These are phyloP conservation scores for Pelargonium citronellum DNA, from an alignment of 441 rosid genomes.

Conservation along the genomic window DNA sequence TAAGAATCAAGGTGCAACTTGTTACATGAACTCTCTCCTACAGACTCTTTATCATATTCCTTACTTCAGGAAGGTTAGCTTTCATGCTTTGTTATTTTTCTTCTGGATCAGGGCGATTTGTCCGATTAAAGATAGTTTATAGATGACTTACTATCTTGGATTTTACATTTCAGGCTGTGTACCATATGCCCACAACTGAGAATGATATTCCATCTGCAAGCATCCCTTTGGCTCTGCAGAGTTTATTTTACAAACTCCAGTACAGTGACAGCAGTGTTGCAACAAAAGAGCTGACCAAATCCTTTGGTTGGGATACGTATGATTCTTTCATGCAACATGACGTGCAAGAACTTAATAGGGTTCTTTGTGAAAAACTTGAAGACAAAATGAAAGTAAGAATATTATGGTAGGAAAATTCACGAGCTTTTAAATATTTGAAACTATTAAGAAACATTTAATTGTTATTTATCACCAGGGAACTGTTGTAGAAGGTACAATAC, in stretches of 20 bases:
- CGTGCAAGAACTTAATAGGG: slow-evolving; percentile 78
- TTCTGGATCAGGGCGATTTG: slow-evolving; percentile 30
- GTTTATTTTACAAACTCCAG: slow-evolving; percentile 73
- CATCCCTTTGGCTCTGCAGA: slow-evolving; percentile 71
- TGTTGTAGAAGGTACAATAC: slow-evolving; percentile 75
- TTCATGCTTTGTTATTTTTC: slow-evolving; percentile 13
- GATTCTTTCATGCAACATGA: slow-evolving; percentile 82
- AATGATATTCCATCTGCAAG: slow-evolving; percentile 65
- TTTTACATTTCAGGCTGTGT: slow-evolving; percentile 51
- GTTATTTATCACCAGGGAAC: slow-evolving; percentile 43
- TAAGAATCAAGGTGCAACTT: slow-evolving; percentile 78
- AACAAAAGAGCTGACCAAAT: slow-evolving; percentile 67
- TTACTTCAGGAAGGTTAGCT: slow-evolving; percentile 58
- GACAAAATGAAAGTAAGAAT: slow-evolving; percentile 60
- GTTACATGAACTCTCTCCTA: slow-evolving; percentile 77
- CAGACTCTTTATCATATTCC: slow-evolving; percentile 78
- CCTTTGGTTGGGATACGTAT: slow-evolving; percentile 78
- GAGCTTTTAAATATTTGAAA: not conserved
- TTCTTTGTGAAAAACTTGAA: slow-evolving; percentile 69
- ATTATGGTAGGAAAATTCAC: not conserved
- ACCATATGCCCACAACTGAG: slow-evolving; percentile 80
- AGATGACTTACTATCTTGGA: slow-evolving; percentile 11
- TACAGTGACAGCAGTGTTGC: slow-evolving; percentile 68
- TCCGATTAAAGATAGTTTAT: slow-evolving; percentile 2
- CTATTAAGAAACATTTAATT: not conserved